Evolutionary conservation across 2,329 filamentous ascomycete genomes (phyloP), one percentile per base, ranked within the genome.

Genomic region (Zasmidium citrigriseum): DNA sequence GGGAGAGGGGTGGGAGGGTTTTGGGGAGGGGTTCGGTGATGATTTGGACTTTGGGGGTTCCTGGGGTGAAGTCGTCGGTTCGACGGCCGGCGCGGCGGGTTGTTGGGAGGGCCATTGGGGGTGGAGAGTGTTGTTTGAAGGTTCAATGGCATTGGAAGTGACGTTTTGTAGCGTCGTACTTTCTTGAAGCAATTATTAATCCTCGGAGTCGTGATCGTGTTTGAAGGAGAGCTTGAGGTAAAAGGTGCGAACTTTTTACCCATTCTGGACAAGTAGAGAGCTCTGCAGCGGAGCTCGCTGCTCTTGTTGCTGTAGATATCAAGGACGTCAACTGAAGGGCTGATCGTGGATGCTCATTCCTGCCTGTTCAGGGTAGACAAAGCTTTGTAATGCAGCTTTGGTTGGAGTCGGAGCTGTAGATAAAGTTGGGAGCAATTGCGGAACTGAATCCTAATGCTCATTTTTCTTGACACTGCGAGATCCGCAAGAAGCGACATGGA

Each of bases 1-100:
- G 79, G 57, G 77, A 74, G 44, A 74, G 68, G 29, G 73, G 66
- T n/a, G 70, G 69, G 0, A 69, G 61, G 11, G 60, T 54, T 9
- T 46, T 21, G 3, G 58, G 54, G 1, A 69, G 25, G 10, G 54
- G 2, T 49, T 68, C 62, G 12, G 47, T 54, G 49, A 57, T 48
- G 23, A 63, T 46, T 18, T 51, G 44, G 34, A 67, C 50, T 38
- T 62, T 62, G 11, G 63, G 47, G 7, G 61, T 55, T 22, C 57
- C 54, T 12, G 60, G 54, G 21, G 10, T 72, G 51, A 65, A 66
- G 58, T 73, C 65, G 46, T 72, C 69, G 9, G 73, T 76, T 21
- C 73, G 67, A 20, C 73, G 72, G 38, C 69, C 72, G 18, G 66
- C 68, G 20, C 62, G 69, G 23, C 72, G 68, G 22, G 47, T 57